These are phyloP conservation scores for Erodium maritimum DNA, from an alignment of 345 rosid species.

Conservation along the genomic window DNA sequence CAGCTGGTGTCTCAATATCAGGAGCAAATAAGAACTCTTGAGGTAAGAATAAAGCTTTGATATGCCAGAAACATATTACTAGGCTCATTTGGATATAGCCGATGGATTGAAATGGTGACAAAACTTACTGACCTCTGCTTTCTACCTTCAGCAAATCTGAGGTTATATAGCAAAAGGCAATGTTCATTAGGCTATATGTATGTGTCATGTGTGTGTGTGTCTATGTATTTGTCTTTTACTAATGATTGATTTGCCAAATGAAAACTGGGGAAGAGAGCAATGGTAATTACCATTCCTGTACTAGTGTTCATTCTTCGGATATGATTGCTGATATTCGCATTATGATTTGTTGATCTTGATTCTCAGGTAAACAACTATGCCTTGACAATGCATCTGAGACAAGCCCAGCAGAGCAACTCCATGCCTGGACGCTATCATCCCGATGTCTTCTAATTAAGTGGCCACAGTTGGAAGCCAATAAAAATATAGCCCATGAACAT, in stretches of 20 bases:
- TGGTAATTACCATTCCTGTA: too few relatives aligned
- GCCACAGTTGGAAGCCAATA: not conserved
- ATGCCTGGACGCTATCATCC: slow-evolving; percentile 60
- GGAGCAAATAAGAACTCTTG: slow-evolving; percentile 57
- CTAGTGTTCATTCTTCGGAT: too few relatives aligned
- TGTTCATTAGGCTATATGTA: too few relatives aligned
- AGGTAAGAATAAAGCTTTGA: slow-evolving; percentile 25
- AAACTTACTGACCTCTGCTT: too few relatives aligned
- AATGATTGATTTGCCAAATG: too few relatives aligned
- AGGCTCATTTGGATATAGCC: too few relatives aligned
- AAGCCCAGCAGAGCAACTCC: slow-evolving; percentile 52
- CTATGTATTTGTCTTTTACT: too few relatives aligned
- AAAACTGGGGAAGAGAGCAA: too few relatives aligned
- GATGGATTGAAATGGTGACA: too few relatives aligned
- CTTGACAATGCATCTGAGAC: slow-evolving; percentile 54
- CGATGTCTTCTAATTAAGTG: slow-evolving; percentile 45
- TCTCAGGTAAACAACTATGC: slow-evolving; percentile 71
- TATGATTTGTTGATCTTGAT: not conserved
- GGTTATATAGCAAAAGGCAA: too few relatives aligned
- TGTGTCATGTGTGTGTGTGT: too few relatives aligned
- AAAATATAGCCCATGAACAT: not conserved
- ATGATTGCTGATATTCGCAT: not conserved
- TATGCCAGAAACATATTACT: not conserved
- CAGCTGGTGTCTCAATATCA: slow-evolving; percentile 64
- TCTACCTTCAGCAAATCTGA: too few relatives aligned